Evolutionary conservation across 1,284 basidiomycete genomes (phyloP), one percentile per base, ranked within the genome.

Genomic region (Cutaneotrichosporon cavernicola): DNA sequence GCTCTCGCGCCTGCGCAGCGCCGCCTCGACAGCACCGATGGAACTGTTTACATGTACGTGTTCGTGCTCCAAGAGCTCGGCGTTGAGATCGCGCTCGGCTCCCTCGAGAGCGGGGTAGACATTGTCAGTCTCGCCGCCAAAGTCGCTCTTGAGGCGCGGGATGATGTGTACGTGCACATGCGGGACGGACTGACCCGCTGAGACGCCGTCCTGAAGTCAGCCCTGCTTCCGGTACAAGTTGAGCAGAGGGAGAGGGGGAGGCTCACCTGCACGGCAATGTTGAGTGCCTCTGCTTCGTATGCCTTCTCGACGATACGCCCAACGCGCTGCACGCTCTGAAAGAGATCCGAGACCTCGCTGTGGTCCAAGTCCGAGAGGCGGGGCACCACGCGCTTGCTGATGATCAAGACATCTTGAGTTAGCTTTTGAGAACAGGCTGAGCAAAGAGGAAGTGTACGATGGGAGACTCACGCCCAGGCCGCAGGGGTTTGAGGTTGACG

Each of bases 141-240:
- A 82, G 87, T 85, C 83, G 14, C 73, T 75, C 30, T 83, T 79
- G 72, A 87, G 87, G 2, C 93, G 86, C 26, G 93, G 93, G 11
- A 97, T 81, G 34, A 96, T 81, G 75, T 96, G 93, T 69, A 96
- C 89, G 76, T 97, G 93, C 26, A 96, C 90, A 73, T 96, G 93
- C 0, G 92, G 88, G 16, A 95, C 87, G 5, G 87, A 88, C 82
- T 97, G 93, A 0, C 92, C 89, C 0, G 92, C 90, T 8, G 89
- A 88, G 62, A 84, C 85, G 7, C 93, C 92, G 75, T 96, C 93
- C 90, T 96, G 72, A 0, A 4, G 47, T 59, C 46, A 62, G 47
- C n/a, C 16, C 40, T 43, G n/a, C 46, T 30, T 21, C 5, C 51
- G 18, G 22, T 16, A 47, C 8, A 5, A 26, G 18, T 30, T 18